Base-by-base conservation (phyloP, 106 monocot species). In the Agapanthus africanus region DNA sequence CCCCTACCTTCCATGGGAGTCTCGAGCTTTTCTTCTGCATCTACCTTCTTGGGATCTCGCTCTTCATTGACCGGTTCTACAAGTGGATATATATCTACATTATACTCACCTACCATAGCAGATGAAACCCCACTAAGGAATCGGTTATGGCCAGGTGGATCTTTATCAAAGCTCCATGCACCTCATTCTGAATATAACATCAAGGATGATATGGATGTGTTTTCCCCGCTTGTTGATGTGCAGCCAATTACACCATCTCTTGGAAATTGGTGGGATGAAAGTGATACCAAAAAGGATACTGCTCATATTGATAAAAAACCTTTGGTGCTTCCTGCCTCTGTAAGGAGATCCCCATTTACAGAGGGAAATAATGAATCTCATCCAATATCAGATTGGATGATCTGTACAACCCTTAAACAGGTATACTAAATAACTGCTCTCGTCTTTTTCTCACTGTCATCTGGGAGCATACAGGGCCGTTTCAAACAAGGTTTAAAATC, bases 151-250 rank as follows among this genome's bases (percentile, higher is more conserved):
- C 41, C 81, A 65, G 81, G 76, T 33, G 79, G 85, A 57, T 41
- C 79, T 82, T 72, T 95, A 67, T 69, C 87, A 49, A 90, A 76
- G 80, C 79, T 91, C 31, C 92, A 90, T 4, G 84, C 90, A 39
- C 79, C 84, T 65, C 86, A 73, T 9, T 38, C 56, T 70, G 76
- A 25, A 65, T 78, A 65, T 54, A 80, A 76, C 57, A 54, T 93
- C 11, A 99, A 99, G 69, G 99, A 99, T 78, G 99, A 99, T 74
- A 99, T 99, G 99, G 93, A 93, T 81, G 90, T 99, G 13, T 99
- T 99, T 70, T 99, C 99, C 49, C 99, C 99, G 22, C 79, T 99
- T 51, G 99, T 87, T 19, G 99, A 99, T 80, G 90, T 99, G 37
- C 99, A 99, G 70, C 93, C 99, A 76, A 85, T 92, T 40, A 84